phyloP scores from a whole-genome alignment of 345 rosid genomes.

The Rhodamnia argentea region DNA sequence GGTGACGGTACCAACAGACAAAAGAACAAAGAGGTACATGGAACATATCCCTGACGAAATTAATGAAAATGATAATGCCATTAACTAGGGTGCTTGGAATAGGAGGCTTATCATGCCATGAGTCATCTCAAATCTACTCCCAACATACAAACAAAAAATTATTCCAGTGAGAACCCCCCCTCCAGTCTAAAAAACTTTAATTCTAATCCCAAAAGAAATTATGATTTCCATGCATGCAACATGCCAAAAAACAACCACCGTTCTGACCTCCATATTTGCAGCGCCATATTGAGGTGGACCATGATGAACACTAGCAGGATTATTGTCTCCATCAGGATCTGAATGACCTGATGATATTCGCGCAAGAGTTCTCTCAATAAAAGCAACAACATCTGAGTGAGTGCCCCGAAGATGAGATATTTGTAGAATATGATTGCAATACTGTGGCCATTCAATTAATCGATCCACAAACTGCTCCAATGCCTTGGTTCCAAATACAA shows the following conservation, averaged over 20 bases:
- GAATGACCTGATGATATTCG: constrained; percentile 75
- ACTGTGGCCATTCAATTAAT: constrained; percentile 93
- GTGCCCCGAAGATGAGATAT: constrained; percentile 86
- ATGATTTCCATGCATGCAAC: neutral
- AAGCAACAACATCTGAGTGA: constrained; percentile 77
- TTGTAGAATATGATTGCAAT: constrained; percentile 95
- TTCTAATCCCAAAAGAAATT: neutral
- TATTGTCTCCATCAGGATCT: constrained; percentile 49
- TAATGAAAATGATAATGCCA: neutral
- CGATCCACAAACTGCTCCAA: constrained; percentile 97
- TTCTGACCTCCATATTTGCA: constrained; percentile 60
- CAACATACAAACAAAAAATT: neutral
- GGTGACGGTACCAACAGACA: neutral
- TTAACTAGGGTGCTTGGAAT: neutral
- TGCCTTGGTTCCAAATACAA: constrained; percentile 91
- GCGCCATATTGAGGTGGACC: constrained; percentile 33
- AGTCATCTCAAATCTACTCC: neutral
- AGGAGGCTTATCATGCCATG: neutral
- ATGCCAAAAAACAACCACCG: neutral
- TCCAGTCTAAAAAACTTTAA: neutral
- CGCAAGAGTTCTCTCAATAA: constrained; percentile 78
- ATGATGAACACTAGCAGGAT: constrained; percentile 31
- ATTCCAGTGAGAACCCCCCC: neutral
- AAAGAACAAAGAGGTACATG: neutral
- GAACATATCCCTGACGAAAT: neutral